Percentiles rank a stretch among this genome's conserved stretches.
Conservation (phyloP, 1,284 basidiomycete genomes). For the Cronartium ribicola region DNA sequence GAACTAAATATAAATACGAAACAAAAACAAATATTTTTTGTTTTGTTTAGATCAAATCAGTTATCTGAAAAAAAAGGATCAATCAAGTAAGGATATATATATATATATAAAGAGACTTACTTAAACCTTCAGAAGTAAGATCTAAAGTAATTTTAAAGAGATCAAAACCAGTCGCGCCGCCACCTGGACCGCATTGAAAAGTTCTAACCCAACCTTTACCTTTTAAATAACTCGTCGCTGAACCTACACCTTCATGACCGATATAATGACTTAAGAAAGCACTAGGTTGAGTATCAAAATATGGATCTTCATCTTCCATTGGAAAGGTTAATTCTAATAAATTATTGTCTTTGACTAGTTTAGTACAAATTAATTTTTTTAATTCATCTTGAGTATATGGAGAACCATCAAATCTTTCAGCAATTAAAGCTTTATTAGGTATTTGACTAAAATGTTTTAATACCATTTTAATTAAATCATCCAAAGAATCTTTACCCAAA, state of each 20-base stretch:
- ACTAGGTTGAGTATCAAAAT: slow-evolving; percentile 74
- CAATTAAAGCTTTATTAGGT: slow-evolving; percentile 62
- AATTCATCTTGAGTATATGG: slow-evolving; percentile 55
- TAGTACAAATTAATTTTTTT: slow-evolving; percentile 71
- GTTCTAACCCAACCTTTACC: slow-evolving; percentile 82
- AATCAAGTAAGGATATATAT: not conserved
- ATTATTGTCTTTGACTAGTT: slow-evolving; percentile 87
- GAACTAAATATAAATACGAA: slow-evolving; percentile 55
- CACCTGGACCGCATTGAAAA: slow-evolving; percentile 69
- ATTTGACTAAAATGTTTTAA: slow-evolving; percentile 73
- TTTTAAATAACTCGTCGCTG: slow-evolving; percentile 86
- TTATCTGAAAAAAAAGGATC: slow-evolving; percentile 4
- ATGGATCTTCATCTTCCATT: slow-evolving; percentile 72
- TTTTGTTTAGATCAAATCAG: not conserved
- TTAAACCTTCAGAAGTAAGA: slow-evolving; percentile 79
- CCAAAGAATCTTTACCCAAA: slow-evolving; percentile 79
- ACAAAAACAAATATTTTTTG: not conserved
- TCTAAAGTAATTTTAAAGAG: slow-evolving; percentile 81
- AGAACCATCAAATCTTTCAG: slow-evolving; percentile 70
- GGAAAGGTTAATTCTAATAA: slow-evolving; percentile 77
- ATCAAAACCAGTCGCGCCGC: slow-evolving; percentile 68
- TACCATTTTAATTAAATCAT: slow-evolving; percentile 68
- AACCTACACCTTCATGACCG: slow-evolving; percentile 94
- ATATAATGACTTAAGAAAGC: slow-evolving; percentile 78
- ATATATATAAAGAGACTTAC: slow-evolving; percentile 56